Base-by-base conservation (phyloP, 1,284 basidiomycete genomes). In the Chalciporus sp. region DNA sequence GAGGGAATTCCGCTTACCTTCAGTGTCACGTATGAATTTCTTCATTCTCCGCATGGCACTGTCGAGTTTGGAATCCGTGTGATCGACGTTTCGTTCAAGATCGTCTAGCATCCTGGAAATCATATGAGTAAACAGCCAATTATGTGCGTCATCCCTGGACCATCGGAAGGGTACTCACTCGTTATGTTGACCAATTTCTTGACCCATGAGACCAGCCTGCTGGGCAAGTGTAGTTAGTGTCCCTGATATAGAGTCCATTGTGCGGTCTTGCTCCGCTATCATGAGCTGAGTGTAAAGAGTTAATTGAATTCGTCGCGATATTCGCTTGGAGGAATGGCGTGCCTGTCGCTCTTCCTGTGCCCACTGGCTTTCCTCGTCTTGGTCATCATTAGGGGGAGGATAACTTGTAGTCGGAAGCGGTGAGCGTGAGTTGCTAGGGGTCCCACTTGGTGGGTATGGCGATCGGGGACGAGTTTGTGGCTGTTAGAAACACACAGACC, bases 141-240 rank as follows among this genome's bases (percentile, higher is more conserved):
- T 35, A 11, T 41, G 46, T 42, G 11, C 6, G 26, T 33, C 14
- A 47, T 35, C 20, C 10, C 11, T 23, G 29, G 20, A 37, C 16
- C 29, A 26, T 27, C 9, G 16, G 45, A 41, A 50, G 6, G 4
- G 52, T 17, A 72, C 86, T 55, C 60, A 95, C 94, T 92, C 91
- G 61, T 87, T 90, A 61, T 96, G 94, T 68, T 95, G 92, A 5
- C 70, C 76, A 43, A 96, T 91, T 69, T 97, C 94, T 49, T 83
- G 84, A 0, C 94, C 94, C 82, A 97, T 96, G 41, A 96, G 74
- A 6, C 89, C 90, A 1, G 94, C 94, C 72, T 97, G 95, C 59
- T 91, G 86, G 0, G 88, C 85, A 12, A 97, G 75, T 1, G 86
- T 93, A 51, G 69, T 83, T 41, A 97, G 70, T 1, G 94, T 94